Evolutionary conservation across 176 grass and related monocot species (phyloP), one percentile per base, ranked within the genome.

Genomic region (Aechmea fasciata): DNA sequence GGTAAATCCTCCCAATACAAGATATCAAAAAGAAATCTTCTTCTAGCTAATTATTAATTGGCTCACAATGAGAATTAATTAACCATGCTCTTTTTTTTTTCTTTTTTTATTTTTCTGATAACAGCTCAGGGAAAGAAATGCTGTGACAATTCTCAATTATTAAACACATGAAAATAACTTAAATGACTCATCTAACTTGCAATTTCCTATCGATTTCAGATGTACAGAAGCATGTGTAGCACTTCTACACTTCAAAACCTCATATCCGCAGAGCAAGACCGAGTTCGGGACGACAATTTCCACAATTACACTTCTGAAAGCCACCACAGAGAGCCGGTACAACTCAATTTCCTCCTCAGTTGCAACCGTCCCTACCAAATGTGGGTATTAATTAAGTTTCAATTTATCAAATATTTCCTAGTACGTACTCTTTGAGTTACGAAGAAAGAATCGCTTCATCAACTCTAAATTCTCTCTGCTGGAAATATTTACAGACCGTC

Each of bases 211-310:
- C 33, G 33, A 6, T 41, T 41, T 69, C 78, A 99, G 94, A 99
- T 99, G 94, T 82, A 88, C 57, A 73, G 94, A 73, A 82, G 84
- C 49, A 70, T 88, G 66, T 90, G 76, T 19, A 11, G 20, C 55
- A 12, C 14, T 59, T 59, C 5, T 3, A 59, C 14, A 14, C 54
- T 15, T 59, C n/a, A 59, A 9, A 59, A 59, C 54, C 19, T 10
- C 3, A 59, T 10, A 15, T 22, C 55, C 55, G 9, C n/a, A 22
- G 20, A 61, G 55, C n/a, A 61, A 61, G n/a, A 61, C 9, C 15
- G 55, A 61, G 20, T 9, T 15, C 55, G 20, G 20, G 10, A 9
- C 55, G 10, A 19, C 15, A 19, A 61, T 61, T 19, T 61, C 55
- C 3, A 22, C 20, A 19, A 18, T 61, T 61, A 19, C 10, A 10